Evolutionary conservation across 75 land plant genomes (phyloP), one percentile per base, ranked within the genome.

Genomic region (Azolla pinnata): DNA sequence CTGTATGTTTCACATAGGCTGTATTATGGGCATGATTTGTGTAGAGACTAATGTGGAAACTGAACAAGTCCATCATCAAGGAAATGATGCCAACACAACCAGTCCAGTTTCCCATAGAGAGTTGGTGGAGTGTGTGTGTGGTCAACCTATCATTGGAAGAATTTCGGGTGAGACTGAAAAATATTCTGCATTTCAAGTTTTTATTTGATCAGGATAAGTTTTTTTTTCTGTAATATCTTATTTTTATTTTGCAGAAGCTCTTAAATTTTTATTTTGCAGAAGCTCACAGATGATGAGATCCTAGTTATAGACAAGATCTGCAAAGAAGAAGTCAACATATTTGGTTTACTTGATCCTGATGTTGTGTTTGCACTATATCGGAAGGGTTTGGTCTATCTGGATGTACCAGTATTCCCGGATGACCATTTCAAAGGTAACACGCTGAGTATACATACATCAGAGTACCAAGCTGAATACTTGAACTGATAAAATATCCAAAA

Each of bases 41-140:
- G n/a, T n/a, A 95, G 99, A 95, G 91, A 78, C 68, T 95, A 35
- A 95, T 95, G 99, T 95, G 99, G 99, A 95, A 95, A 72, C 65
- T 95, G 62, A 95, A 95, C 78, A 95, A 89, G 62, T 89, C 99
- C 29, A 95, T 95, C 62, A 87, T 88, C 18, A 89, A 82, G 61
- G 99, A 95, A 56, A 71, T 89, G 42, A 59, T 95, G 66, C 99
- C 96, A 7, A 75, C 77, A 24, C 84, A 88, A 57, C 91, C 97
- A 45, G 91, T 95, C 46, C 87, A 90, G 25, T 86, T 90, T 67
- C 59, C 79, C 21, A 79, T 95, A 63, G 99, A 95, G 60, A 83
- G 95, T 33, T 95, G 99, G 99, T 95, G 99, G 99, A 86, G 84
- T 57, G 83, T 90, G 33, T 83, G 99, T 72, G 85, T 95, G 64